Conservation (phyloP, 2,329 filamentous ascomycete genomes). For the Fonsecaea pugnacius region DNA sequence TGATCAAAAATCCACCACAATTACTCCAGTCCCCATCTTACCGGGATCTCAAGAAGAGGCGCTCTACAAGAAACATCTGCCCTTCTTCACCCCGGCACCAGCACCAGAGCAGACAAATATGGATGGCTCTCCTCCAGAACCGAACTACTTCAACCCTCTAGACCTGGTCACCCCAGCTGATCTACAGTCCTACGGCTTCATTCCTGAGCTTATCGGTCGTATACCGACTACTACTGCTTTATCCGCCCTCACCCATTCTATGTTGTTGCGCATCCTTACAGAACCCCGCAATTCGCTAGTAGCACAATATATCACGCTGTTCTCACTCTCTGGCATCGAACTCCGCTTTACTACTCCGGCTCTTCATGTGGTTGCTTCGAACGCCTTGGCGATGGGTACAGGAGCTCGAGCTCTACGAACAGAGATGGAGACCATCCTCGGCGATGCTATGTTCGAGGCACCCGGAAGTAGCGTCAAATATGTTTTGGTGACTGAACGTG, state of each 20-base stretch:
- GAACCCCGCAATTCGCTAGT: constrained; percentile 89
- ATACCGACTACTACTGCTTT: constrained; percentile 89
- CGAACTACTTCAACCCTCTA: constrained; percentile 62
- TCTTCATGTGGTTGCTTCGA: constrained; percentile 78
- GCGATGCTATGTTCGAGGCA: constrained; percentile 80
- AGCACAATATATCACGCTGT: constrained; percentile 85
- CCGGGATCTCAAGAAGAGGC: constrained; percentile 69
- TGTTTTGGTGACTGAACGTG: constrained; percentile 72
- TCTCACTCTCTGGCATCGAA: constrained; percentile 75
- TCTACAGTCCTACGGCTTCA: constrained; percentile 84
- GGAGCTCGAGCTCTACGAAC: constrained; percentile 79
- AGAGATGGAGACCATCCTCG: constrained; percentile 77
- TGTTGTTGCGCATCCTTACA: constrained; percentile 83
- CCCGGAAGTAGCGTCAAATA: constrained; percentile 69
- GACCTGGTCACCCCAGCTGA: constrained; percentile 76
- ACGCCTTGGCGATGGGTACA: constrained; percentile 70
- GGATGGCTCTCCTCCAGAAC: constrained; percentile 38
- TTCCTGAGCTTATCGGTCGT: constrained; percentile 93
- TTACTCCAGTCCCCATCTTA: constrained; percentile 53
- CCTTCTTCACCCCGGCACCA: constrained; percentile 59
- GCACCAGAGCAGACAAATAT: constrained; percentile 38
- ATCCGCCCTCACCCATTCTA: constrained; percentile 69
- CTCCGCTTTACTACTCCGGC: constrained; percentile 82
- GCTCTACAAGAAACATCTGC: constrained; percentile 62
- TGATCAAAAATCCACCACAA: constrained; percentile 38